Conservation (phyloP, 331 rosid species). For the Rosa hybrid region DNA sequence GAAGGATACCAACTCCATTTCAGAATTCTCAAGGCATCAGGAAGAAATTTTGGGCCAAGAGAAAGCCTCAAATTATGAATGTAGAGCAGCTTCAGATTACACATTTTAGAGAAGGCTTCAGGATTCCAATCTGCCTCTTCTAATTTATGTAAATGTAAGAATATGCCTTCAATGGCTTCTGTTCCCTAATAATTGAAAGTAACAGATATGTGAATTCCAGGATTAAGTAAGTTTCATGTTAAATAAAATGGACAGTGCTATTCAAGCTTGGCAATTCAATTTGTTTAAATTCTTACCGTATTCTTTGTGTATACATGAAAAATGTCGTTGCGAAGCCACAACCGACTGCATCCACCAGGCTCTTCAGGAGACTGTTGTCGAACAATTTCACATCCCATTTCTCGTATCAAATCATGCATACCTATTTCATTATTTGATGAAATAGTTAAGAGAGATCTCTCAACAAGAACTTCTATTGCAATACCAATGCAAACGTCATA, state of each 20-base stretch:
- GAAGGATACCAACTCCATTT: background rate
- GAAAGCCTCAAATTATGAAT: background rate
- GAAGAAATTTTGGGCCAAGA: background rate
- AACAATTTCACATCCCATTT: slow-evolving; percentile 19
- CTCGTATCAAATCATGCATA: slow-evolving; percentile 17
- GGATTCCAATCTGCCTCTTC: background rate
- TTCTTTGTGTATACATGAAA: background rate
- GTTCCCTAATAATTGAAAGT: background rate
- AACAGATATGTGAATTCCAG: background rate
- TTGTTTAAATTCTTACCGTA: background rate
- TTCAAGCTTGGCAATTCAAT: too few species aligned
- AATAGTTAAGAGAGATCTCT: slow-evolving; percentile 1
- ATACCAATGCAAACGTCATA: background rate
- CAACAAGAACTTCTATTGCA: background rate
- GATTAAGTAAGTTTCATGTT: too few species aligned
- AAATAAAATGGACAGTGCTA: too few species aligned
- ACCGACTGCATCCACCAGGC: background rate
- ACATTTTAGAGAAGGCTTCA: background rate
- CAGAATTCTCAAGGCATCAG: background rate
- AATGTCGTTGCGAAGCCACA: background rate
- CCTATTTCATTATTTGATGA: background rate
- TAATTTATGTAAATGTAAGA: fast-evolving
- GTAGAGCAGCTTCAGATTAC: background rate
- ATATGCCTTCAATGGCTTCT: background rate
- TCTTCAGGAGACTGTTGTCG: background rate